Base-by-base conservation (phyloP, 768 basidiomycete genomes). In the Thelephora ganbajun region DNA sequence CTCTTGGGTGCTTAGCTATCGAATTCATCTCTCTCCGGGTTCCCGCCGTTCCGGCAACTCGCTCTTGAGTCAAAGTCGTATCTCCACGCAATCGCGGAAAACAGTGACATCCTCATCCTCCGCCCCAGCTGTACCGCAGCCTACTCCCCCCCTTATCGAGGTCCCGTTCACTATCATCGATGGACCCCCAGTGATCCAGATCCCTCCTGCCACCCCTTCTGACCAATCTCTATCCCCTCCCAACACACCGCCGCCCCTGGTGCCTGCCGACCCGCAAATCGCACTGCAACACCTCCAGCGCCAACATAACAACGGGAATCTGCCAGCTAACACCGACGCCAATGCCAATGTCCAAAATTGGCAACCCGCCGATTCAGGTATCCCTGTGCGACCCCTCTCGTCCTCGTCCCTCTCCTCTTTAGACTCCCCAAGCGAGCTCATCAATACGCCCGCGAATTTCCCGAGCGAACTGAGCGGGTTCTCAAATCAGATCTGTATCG, bases 21-120 rank as follows among this genome's bases (percentile, higher is more conserved):
- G 83, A 16, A 86, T 87, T 53, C 84, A 87, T 58, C 69, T 87
- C 18, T 85, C 84, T 1, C 85, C 85, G 0, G 82, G 85, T 44
- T 87, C 84, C 0, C 73, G 84, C 11, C 39, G 39, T 14, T 41
- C 39, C 39, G 39, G 18, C 14, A 16, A 16, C 22, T 7, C 39
- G 12, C 39, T 22, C 11, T 41, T 41, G 39, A 30, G 9, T 16
- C 39, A n/a, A n/a, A 41, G 4, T 4, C 39, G 18, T 41, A 16
- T 41, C 39, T 22, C 22, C 39, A 9, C 22, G 18, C 39, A 41
- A 41, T 22, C 12, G 14, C 16, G 39, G 39, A 16, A 16, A 41
- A 41, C 39, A 2, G 9, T 41, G 39, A 7, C 39, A 41, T 14
- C 22, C 7, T 9, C 12, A 22, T 41, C 39, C 22, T 18, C 22